Evolutionary conservation across 805 yeast species (phyloP), one percentile per base, ranked within the genome.

Genomic region (Saturnispora zaruensis): DNA sequence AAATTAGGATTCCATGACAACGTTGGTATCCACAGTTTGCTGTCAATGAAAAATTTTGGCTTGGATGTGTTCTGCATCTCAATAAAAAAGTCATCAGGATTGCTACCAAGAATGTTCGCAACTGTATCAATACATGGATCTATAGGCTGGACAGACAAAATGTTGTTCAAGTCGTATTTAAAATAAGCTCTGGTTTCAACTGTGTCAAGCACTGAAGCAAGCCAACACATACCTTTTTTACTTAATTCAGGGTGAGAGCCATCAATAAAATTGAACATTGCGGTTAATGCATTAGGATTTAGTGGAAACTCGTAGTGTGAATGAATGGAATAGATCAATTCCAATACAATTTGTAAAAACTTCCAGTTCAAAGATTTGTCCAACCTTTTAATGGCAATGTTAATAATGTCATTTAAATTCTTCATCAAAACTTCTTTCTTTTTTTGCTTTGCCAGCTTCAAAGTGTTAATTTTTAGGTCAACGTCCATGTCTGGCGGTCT

Each of bases 161-260:
- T 70, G 23, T 72, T 72, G 3, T 63, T 57, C 36, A 77, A 57
- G 52, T 79, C 71, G 58, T 87, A 64, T 1, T 55, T 44, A 45
- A 51, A 53, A 13, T 53, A 46, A 1, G 60, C 64, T 40, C 61
- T 60, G 1, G 59, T 57, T 36, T 58, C 60, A 8, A 56, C 52
- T 6, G 57, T 51, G 46, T 61, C 66, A 23, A 79, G 60, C 5
- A 82, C 55, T n/a, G 76, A 72, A 2, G 82, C 70, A 28, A 84
- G 60, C 18, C 88, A 83, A 46, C 76, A 78, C 51, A 82, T 65
- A 18, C 85, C 81, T 34, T 78, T 62, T 49, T 80, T 73, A 1
- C 86, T 71, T 42, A 87, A 66, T 2, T 74, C 66, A 0, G 96
- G 96, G 62, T 87, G 95, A 21, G 78, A 78, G n/a, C 76, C 73